Evolutionary conservation across 2,329 filamentous ascomycete genomes (phyloP), one percentile per base, ranked within the genome.

Genomic region (Mariannaea elegans): DNA sequence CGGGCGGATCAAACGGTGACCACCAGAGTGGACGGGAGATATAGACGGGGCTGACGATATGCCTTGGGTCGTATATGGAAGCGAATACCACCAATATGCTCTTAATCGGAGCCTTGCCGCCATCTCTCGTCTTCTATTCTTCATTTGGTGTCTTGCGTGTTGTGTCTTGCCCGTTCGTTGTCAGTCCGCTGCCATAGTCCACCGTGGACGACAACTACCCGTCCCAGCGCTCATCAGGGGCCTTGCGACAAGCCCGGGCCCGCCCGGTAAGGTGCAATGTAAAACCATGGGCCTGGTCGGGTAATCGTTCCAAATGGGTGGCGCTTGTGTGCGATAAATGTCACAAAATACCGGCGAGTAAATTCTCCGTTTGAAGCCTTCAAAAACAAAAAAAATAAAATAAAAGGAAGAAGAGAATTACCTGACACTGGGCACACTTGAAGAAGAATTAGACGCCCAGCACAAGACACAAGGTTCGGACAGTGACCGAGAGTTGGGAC

Each of bases 381-480:
- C 27, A 29, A 51, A 44, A 36, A 38, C n/a, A 10, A 14, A 9
- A 36, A 51, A 59, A 48, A 27, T 29, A 52, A 44, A 65, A 58
- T 48, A 65, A 67, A 62, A 63, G 56, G 56, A 49, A 57, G 32
- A 65, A 60, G 58, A 44, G 45, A 60, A 59, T 45, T 27, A 44
- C 38, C 44, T 23, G 45, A 32, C 45, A 56, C 47, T 34, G 48
- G 51, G 49, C 51, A 48, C 52, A 29, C 48, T 49, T 39, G 50
- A 38, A 48, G 53, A 54, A 60, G 44, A 59, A 60, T 44, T 59
- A 65, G 63, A 46, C 62, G 50, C 55, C 51, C 62, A 62, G 64
- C 61, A 53, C 64, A 67, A 63, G 62, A 65, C 63, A 65, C 61
- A 31, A 65, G 54, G 50, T 65, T 70, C 67, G 67, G 67, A 70